Percentiles rank a stretch among this genome's conserved stretches.
Conservation (phyloP, 805 yeast genomes). For the Candida yuanshanica region DNA sequence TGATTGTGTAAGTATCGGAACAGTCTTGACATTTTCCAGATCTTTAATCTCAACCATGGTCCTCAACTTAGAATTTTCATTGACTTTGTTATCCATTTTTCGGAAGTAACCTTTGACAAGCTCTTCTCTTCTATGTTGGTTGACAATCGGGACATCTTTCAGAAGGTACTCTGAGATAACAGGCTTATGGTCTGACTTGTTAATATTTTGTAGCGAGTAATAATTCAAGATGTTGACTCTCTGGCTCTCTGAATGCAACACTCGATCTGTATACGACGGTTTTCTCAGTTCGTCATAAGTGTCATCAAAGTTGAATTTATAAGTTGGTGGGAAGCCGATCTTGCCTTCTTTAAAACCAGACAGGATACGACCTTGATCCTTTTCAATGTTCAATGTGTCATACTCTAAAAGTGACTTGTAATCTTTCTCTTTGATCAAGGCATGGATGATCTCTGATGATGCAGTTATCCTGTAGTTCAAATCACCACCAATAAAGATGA, state of each 20-base stretch:
- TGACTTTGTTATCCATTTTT: slow-evolving; percentile 35
- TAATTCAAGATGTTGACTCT: slow-evolving; percentile 24
- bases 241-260: slow-evolving; percentile 33
- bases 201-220: slow-evolving; percentile 17
- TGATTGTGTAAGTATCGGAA: slow-evolving; percentile 23
- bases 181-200: slow-evolving; percentile 52
- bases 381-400: slow-evolving; percentile 39
- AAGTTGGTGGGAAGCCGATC: slow-evolving; percentile 50
- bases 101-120: slow-evolving; percentile 33
- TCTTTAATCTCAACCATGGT: slow-evolving; percentile 33
- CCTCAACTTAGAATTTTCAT: slow-evolving; percentile 33
- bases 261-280: slow-evolving; percentile 59
- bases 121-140: slow-evolving; percentile 30
- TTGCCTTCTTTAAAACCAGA: slow-evolving; percentile 38
- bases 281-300: slow-evolving; percentile 31
- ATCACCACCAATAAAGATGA: slow-evolving; percentile 44
- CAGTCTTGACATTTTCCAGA: slow-evolving; percentile 26
- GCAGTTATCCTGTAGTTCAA: slow-evolving; percentile 43
- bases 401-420: slow-evolving; percentile 31
- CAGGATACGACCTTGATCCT: slow-evolving; percentile 30
- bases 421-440: slow-evolving; percentile 25
- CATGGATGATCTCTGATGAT: slow-evolving; percentile 24
- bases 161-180: slow-evolving; percentile 36
- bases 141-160: slow-evolving; percentile 27
- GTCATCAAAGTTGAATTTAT: slow-evolving; percentile 31